Conservation (phyloP, 192 early-diverging fungal genomes). For the Hyaloraphidium curvatum region DNA sequence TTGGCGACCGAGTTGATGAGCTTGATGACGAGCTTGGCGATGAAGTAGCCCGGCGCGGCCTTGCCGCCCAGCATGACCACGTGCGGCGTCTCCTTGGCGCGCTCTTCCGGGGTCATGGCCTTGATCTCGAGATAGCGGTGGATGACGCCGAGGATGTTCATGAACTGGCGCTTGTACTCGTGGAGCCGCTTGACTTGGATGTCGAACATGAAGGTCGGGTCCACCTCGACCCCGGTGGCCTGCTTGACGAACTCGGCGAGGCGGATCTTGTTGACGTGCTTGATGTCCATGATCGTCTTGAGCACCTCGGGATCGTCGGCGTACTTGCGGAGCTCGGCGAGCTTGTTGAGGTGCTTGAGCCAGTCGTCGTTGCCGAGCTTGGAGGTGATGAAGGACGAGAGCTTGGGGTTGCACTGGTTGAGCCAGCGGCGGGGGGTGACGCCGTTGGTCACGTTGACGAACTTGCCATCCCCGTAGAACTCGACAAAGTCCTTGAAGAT, state of each 20-base stretch:
- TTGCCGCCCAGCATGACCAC: conserved; percentile 95
- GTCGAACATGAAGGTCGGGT: conserved; percentile 82
- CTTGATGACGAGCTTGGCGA: conserved; percentile 98
- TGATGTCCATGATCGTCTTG: conserved; percentile 72
- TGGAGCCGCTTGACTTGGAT: conserved; percentile 66
- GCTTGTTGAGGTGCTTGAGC: conserved; percentile 49
- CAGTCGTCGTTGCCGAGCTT: conserved; percentile 58
- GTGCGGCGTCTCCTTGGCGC: conserved; percentile 47
- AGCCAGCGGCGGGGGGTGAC: conserved; percentile 94
- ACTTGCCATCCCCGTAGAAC: conserved; percentile 68
- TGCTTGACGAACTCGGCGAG: conserved; percentile 65
- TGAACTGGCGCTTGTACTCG: conserved; percentile 98
- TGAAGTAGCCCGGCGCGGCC: conserved; percentile 93
- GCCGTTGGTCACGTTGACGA: conserved; percentile 96
- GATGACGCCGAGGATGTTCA: conserved; percentile 94
- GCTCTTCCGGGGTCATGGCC: conserved; percentile 48
- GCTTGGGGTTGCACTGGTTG: conserved; percentile 82
- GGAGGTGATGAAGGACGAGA: conserved; percentile 63
- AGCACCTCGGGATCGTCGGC: conserved; percentile 53
- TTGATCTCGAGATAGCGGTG: conserved; percentile 72
- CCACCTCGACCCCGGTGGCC: conserved; percentile 49
- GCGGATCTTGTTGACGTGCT: conserved; percentile 75
- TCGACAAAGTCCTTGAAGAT: conserved; percentile 85
- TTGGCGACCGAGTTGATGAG: conserved; percentile 87
- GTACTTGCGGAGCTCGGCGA: conserved; percentile 39